phyloP scores from a whole-genome alignment of 768 basidiomycete species.

The Daedaleopsis nitida region DNA sequence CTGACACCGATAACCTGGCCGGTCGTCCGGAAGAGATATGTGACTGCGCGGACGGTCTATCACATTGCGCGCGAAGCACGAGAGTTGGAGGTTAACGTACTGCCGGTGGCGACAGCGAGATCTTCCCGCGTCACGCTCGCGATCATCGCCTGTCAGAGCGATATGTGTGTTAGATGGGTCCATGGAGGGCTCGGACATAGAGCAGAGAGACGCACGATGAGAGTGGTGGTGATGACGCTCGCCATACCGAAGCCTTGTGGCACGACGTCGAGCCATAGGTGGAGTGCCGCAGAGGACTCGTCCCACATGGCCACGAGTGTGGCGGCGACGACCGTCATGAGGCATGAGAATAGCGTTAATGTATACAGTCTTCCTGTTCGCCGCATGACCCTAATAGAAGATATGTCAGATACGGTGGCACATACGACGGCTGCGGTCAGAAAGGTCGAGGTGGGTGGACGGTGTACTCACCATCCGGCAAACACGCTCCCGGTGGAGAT shows the following conservation, averaged over 20 bases:
- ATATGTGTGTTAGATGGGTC: constrained; percentile 2
- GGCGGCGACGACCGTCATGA: constrained; percentile 60
- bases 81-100: constrained; percentile 48
- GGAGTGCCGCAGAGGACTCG: constrained; percentile 55
- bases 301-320: constrained; percentile 68
- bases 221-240: constrained; percentile 80
- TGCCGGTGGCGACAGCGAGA: constrained; percentile 87
- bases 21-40: constrained; percentile 90
- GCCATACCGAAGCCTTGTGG: constrained; percentile 87
- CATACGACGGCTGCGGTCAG: constrained; percentile 10
- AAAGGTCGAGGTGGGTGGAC: background rate
- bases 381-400: constrained; percentile 70
- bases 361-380: constrained; percentile 83
- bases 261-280: constrained; percentile 77
- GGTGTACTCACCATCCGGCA: constrained; percentile 69
- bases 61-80: background rate
- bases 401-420: constrained; percentile 6
- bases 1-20: constrained; percentile 97
- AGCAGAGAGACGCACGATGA: constrained; percentile 60
- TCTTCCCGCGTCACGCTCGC: constrained; percentile 78
- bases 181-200: background rate
- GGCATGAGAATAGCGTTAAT: constrained; percentile 69
- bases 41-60: constrained; percentile 51
- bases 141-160: constrained; percentile 72
- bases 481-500: constrained; percentile 84